phyloP scores from a whole-genome alignment of 305 asterid genomes.

The Galium porrigens region DNA sequence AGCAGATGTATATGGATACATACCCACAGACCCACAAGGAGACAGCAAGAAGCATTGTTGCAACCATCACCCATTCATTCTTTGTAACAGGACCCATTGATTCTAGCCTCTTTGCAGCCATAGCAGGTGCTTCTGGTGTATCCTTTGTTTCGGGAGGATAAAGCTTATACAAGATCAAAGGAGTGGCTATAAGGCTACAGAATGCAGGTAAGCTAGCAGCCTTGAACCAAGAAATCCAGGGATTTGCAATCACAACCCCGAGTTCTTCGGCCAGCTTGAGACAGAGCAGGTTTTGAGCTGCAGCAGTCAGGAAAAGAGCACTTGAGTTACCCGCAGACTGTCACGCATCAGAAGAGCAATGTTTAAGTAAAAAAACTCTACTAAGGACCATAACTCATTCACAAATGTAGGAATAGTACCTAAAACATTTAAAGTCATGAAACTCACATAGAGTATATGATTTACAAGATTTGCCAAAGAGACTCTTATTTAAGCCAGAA shows the following conservation, averaged over 20 bases:
- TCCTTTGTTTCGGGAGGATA: conserved; percentile 88
- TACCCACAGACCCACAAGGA: conserved; percentile 87
- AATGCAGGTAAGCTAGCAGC: conserved; percentile 87
- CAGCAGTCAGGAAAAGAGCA: conserved; percentile 97
- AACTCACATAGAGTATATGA: neutral
- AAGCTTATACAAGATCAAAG: conserved; percentile 63
- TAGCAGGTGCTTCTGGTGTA: conserved; percentile 89
- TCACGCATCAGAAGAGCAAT: conserved; percentile 26
- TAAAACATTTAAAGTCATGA: neutral
- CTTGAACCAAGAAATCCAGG: conserved; percentile 93
- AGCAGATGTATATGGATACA: conserved; percentile 14
- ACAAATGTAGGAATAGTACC: neutral
- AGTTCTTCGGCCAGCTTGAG: conserved; percentile 91
- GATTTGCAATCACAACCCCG: conserved; percentile 66
- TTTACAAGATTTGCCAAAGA: neutral
- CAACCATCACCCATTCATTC: conserved; percentile 84
- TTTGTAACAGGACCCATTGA: conserved; percentile 79
- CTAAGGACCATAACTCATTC: conserved; percentile 4
- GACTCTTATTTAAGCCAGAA: neutral
- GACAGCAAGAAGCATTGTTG: conserved; percentile 92
- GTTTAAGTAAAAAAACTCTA: conserved; percentile 22
- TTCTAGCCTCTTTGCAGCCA: conserved; percentile 69
- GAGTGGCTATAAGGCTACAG: conserved; percentile 62
- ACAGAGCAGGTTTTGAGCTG: conserved; percentile 91
- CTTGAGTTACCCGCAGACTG: conserved; percentile 97